Evolutionary conservation across 2,329 filamentous ascomycete genomes (phyloP), one percentile per base, ranked within the genome.

Genomic region (Fusarium nygamai): DNA sequence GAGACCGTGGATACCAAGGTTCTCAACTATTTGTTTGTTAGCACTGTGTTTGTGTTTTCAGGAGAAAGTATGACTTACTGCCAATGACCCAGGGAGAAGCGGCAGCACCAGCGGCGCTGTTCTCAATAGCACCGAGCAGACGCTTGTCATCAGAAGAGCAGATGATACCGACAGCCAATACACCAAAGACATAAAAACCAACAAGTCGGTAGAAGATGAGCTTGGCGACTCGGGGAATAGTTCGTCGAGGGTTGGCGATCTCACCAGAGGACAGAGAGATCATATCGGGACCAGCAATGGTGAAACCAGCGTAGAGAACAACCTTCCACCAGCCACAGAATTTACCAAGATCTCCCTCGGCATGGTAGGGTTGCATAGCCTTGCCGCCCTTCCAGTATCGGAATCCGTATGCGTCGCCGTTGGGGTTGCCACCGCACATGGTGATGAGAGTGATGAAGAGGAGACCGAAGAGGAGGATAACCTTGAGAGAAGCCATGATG

Each of bases 161-260:
- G 33, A 89, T 83, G 53, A 91, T 85, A 20, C 87, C 84, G 6
- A 88, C 87, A 19, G 86, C 85, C 64, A 90, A 88, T 44, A 92
- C 87, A 85, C 85, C 73, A 79, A 94, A 85, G n/a, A 94, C 87
- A 82, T 94, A 94, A 83, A 94, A 94, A 4, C 87, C 83, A 1
- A 91, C 91, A 38, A 94, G 85, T 56, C 93, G 91, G 81, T 92
- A 93, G 82, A 94, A 94, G 39, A 94, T 91, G 51, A 90, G 90
- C 73, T 93, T 93, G 83, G 89, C 93, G 3, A 92, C 92, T 66
- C 87, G 88, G 2, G 92, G 92, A 81, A 95, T 89, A 36, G 90
- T 88, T 31, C 83, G 81, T 47, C 92, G 87, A 5, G 92, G 91
- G 78, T 92, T 92, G 76, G 91, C 87, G 24, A 91, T 88, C 81